These are phyloP conservation scores for Fusarium scirpi DNA, from an alignment of 2,329 filamentous ascomycete species.

Conservation along the genomic window DNA sequence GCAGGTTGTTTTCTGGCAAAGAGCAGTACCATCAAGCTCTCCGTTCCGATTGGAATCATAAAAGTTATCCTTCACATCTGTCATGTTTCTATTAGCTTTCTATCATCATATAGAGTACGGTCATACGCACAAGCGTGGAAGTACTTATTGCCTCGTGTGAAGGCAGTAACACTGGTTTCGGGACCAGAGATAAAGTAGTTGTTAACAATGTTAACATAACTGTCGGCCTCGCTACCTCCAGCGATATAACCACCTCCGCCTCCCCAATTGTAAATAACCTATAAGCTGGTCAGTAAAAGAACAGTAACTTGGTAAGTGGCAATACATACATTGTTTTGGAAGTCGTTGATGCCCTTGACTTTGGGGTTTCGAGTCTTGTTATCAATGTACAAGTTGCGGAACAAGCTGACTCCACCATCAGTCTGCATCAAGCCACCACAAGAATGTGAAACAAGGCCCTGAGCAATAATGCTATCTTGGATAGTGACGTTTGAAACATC, in stretches of 20 bases:
- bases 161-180: constrained; percentile 61
- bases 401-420: constrained; percentile 61
- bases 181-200: constrained; percentile 70
- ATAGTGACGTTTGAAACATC: constrained; percentile 62
- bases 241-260: constrained; percentile 66
- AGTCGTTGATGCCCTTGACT: constrained; percentile 68
- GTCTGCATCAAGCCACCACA: constrained; percentile 65
- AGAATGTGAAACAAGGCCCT: constrained; percentile 65
- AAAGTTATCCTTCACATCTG: constrained; percentile 63
- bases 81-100: background rate
- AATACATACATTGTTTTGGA: constrained; percentile 55
- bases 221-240: constrained; percentile 60
- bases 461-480: constrained; percentile 65
- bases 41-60: constrained; percentile 64
- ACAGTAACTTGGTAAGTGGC: accelerated
- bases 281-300: background rate
- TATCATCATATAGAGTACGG: accelerated
- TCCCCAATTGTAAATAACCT: constrained; percentile 68
- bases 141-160: constrained; percentile 66
- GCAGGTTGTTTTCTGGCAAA: constrained; percentile 57
- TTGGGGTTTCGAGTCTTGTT: constrained; percentile 70
- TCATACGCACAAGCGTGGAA: constrained; percentile 60
- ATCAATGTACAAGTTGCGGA: constrained; percentile 67
- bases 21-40: constrained; percentile 59
- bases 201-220: constrained; percentile 64